Evolutionary conservation across 768 basidiomycete species (phyloP), one percentile per base, ranked within the genome.

Genomic region (Pisolithus albus): DNA sequence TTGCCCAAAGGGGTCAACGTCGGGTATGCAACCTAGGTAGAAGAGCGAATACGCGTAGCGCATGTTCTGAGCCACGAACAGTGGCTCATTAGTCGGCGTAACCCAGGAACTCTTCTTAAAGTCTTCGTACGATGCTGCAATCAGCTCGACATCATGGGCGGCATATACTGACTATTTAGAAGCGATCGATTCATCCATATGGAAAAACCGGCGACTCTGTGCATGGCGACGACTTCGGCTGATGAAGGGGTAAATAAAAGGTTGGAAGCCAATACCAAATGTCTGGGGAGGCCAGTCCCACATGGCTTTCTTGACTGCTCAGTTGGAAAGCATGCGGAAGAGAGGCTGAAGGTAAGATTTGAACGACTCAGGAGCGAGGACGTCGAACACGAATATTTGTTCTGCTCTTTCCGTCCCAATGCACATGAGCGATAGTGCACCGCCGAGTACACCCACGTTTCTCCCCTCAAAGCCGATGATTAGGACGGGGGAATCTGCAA

Each of bases 381-480:
- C 61, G 54, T 75, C 73, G 40, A 75, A 63, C 47, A 75, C 52
- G 49, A 64, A 74, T 38, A 72, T 60, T 37, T 64, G 59, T 39
- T 66, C 63, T 5, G 64, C 66, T 26, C 56, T 49, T 30, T 60
- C 50, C 0, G 70, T 67, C 30, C 65, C 65, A 46, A 74, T 62
- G 56, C 65, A 67, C 56, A 74, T 52, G 49, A 74, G 62, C 4
- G 68, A 69, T 13, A 73, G 64, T 1, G 49, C 60, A 38, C 73
- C 72, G 3, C 55, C 61, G 1, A 28, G 49, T 0, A 26, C 52
- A 4, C 73, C 72, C 5, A 74, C 50, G 46, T 68, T 58, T 49
- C 63, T 62, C 7, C 69, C 72, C 56, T 75, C 73, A 51, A 72
- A 75, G 59, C 74, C 73, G 52, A 74, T 10, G 53, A 73, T 55